A percentile compares a stretch with the other conserved stretches of the same genome.
phyloP scores from a whole-genome alignment of 2,329 filamentous ascomycete genomes.

The Thyridium curvatum region DNA sequence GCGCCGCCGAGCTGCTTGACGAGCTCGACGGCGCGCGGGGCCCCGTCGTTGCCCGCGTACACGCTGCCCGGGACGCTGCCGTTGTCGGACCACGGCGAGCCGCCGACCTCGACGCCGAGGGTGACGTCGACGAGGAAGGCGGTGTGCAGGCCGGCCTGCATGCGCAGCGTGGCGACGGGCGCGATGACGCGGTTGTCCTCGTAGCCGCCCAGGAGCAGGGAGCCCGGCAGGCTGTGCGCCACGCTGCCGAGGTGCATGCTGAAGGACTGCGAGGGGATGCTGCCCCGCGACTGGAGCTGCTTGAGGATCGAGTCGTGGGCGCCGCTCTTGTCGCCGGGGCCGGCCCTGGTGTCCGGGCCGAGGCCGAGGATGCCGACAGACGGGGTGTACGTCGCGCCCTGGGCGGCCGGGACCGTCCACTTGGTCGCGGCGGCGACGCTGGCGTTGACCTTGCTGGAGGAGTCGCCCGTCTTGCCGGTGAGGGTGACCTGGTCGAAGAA shows the following conservation, averaged over 20 bases:
- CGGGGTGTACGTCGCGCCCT: not conserved
- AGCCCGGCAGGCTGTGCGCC: slow-evolving; percentile 16
- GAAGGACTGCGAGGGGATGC: slow-evolving; percentile 18
- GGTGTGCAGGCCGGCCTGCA: slow-evolving; percentile 10
- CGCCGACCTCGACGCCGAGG: slow-evolving; percentile 14
- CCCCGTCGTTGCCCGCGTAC: too few species aligned
- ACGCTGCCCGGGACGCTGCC: slow-evolving; percentile 1
- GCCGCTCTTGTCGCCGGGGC: not conserved
- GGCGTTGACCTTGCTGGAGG: not conserved
- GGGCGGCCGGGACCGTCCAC: not conserved
- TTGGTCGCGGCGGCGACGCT: too few species aligned
- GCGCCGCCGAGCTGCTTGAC: slow-evolving; percentile 6
- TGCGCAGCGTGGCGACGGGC: slow-evolving; percentile 8
- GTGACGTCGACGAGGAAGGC: slow-evolving; percentile 10
- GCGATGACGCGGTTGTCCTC: slow-evolving; percentile 22
- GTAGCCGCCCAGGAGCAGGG: slow-evolving; percentile 25
- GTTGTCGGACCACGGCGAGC: slow-evolving; percentile 5
- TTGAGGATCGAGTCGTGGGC: slow-evolving; percentile 4
- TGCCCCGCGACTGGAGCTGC: slow-evolving; percentile 7
- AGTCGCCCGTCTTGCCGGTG: not conserved
- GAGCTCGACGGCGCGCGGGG: not conserved
- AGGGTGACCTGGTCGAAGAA: not conserved
- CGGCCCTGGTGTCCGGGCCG: not conserved
- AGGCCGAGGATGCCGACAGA: slow-evolving; percentile 1
- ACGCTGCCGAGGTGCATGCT: slow-evolving; percentile 25